A percentile compares a stretch with the other conserved stretches of the same genome.
Conservation (phyloP, 768 basidiomycete genomes). For the Hericium erinaceus region DNA sequence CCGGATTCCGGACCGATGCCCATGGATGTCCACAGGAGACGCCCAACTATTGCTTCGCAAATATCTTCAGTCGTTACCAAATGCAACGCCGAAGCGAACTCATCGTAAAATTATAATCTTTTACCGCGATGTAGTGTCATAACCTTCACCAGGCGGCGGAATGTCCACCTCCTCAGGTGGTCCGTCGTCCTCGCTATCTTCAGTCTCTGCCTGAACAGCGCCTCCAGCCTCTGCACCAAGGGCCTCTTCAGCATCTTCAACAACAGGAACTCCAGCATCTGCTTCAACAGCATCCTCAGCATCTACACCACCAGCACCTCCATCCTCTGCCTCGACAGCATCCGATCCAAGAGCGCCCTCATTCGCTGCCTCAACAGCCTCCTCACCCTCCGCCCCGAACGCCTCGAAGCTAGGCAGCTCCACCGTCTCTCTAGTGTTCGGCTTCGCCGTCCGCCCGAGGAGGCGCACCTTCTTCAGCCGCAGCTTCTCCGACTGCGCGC, state of each 20-base stretch:
- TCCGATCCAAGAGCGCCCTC: too few species aligned
- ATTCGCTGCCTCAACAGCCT: too few species aligned
- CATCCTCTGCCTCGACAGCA: neutral
- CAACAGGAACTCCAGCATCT: neutral
- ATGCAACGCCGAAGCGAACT: too few species aligned
- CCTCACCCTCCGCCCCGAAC: neutral
- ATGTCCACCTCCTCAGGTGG: neutral
- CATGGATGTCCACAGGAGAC: too few species aligned
- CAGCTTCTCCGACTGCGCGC: conserved; percentile 31
- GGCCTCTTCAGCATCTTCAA: too few species aligned
- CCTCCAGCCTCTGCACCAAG: too few species aligned
- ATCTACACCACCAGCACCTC: neutral
- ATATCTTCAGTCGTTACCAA: too few species aligned
- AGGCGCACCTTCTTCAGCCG: conserved; percentile 13
- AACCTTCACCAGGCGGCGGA: neutral
- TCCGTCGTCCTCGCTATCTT: neutral
- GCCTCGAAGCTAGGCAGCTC: neutral
- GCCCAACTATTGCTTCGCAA: too few species aligned
- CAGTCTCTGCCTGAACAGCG: neutral
- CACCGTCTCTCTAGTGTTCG: conserved; percentile 3
- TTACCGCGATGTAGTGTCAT: neutral
- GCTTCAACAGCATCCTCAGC: neutral
- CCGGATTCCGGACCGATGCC: too few species aligned
- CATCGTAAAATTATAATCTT: too few species aligned
- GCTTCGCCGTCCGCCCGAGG: conserved; percentile 8